Percentiles rank a stretch among this genome's conserved stretches.
Conservation (phyloP, 257 asterid species). For the Agastache rugosa region DNA sequence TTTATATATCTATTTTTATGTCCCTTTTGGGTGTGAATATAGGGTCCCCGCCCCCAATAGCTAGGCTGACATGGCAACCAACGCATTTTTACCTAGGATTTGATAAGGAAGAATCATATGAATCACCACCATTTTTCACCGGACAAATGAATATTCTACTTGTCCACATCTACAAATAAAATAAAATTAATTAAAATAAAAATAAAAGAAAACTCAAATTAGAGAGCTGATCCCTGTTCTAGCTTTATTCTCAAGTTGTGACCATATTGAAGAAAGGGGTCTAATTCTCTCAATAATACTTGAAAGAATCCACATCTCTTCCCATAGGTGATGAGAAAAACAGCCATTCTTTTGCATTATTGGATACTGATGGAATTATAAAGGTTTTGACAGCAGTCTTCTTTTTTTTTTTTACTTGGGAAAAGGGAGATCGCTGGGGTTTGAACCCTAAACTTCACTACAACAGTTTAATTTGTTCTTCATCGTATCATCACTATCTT, state of each 20-base stretch:
- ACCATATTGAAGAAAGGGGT: conserved; percentile 46
- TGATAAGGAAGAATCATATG: conserved; percentile 56
- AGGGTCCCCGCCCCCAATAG: not conserved
- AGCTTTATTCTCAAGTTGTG: conserved; percentile 53
- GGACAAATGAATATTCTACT: conserved; percentile 54
- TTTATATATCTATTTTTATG: not conserved
- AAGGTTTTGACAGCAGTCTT: not conserved
- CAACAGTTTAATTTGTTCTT: too few species aligned
- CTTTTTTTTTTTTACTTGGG: too few species aligned
- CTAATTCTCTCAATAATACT: conserved; percentile 56
- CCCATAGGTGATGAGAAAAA: conserved; percentile 42
- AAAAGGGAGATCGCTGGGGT: too few species aligned
- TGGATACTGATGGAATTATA: conserved; percentile 17
- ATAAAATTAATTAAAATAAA: too few species aligned
- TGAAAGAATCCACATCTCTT: conserved; percentile 52
- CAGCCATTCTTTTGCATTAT: conserved; percentile 58
- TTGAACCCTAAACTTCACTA: too few species aligned
- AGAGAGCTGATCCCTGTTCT: conserved; percentile 38
- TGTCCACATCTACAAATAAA: conserved; percentile 19
- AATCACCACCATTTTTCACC: conserved; percentile 37
- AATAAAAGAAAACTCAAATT: conserved; percentile 36
- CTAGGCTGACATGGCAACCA: conserved; percentile 33
- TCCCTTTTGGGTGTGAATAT: conserved; percentile 19
- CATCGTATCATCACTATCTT: too few species aligned
- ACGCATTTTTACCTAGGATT: conserved; percentile 46